Conservation (phyloP, 495 filamentous ascomycete species). For the Trichodelitschia bisporula region DNA sequence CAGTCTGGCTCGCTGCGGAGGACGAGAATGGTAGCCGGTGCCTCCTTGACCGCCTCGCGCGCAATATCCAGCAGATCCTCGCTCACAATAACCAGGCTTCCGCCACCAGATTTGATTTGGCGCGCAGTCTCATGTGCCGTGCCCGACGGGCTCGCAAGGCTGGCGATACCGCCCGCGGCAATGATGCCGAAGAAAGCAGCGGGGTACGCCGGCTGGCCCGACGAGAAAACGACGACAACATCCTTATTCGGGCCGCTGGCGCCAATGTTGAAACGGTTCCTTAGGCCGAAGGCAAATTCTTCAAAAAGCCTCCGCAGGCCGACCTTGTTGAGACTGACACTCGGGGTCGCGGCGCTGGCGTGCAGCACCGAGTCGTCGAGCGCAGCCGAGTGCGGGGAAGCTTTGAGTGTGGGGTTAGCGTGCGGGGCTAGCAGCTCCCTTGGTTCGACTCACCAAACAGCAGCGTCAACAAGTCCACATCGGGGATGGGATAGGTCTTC, state of each 20-base stretch:
- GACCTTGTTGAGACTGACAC: slow-evolving; percentile 21
- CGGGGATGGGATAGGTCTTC: slow-evolving; percentile 7
- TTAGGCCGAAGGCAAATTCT: slow-evolving; percentile 20
- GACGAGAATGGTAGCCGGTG: slow-evolving; percentile 6
- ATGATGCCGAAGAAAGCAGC: not conserved
- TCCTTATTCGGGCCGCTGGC: slow-evolving; percentile 19
- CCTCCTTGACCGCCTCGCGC: slow-evolving; percentile 6
- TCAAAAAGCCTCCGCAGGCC: slow-evolving; percentile 19
- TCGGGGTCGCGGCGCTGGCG: slow-evolving; percentile 23
- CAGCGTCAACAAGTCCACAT: slow-evolving; percentile 9
- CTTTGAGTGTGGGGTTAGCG: slow-evolving; percentile 2
- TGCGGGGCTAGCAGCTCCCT: not conserved
- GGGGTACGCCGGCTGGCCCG: slow-evolving; percentile 15
- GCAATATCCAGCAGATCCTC: slow-evolving; percentile 8
- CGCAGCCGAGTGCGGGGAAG: slow-evolving; percentile 8
- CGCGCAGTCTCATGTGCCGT: slow-evolving; percentile 20
- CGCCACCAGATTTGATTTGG: slow-evolving; percentile 17
- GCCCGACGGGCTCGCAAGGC: slow-evolving; percentile 15
- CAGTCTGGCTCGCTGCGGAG: slow-evolving; percentile 6
- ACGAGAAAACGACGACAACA: slow-evolving; percentile 22
- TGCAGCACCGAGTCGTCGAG: slow-evolving; percentile 17
- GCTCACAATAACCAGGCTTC: slow-evolving; percentile 7
- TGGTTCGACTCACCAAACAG: slow-evolving; percentile 8
- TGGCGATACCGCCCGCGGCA: not conserved
- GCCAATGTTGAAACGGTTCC: slow-evolving; percentile 22